These are phyloP conservation scores for Acacia melanoxylon DNA, from an alignment of 306 rosid genomes.

Conservation along the genomic window DNA sequence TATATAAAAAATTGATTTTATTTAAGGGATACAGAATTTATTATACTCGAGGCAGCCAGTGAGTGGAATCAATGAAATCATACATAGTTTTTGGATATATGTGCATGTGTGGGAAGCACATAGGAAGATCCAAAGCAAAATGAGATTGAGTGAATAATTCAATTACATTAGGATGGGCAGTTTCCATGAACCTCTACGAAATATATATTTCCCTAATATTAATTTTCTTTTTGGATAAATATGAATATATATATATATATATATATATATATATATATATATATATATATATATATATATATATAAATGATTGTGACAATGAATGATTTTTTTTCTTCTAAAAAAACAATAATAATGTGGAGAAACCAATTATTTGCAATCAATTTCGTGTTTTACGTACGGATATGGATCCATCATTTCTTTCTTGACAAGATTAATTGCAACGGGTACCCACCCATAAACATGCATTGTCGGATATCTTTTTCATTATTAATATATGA, in stretches of 20 bases:
- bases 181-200: neutral
- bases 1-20: too few species aligned
- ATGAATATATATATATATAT: neutral
- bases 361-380: constrained; percentile 12
- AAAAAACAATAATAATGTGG: neutral
- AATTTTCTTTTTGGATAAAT: neutral
- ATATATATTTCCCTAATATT: neutral
- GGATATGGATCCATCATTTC: neutral
- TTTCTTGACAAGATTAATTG: neutral
- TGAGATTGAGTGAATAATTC: neutral
- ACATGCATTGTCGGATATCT: constrained; percentile 8
- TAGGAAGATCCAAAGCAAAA: neutral
- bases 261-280: neutral
- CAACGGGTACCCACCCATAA: neutral
- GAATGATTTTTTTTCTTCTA: neutral
- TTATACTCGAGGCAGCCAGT: neutral
- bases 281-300: neutral
- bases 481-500: neutral
- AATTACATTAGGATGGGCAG: neutral
- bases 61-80: neutral
- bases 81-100: neutral
- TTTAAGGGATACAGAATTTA: neutral
- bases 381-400: constrained; percentile 11
- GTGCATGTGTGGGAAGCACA: neutral
- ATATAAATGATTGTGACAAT: neutral